Conservation (phyloP, 78 protist genomes). For the Salpingoeca rosetta region DNA sequence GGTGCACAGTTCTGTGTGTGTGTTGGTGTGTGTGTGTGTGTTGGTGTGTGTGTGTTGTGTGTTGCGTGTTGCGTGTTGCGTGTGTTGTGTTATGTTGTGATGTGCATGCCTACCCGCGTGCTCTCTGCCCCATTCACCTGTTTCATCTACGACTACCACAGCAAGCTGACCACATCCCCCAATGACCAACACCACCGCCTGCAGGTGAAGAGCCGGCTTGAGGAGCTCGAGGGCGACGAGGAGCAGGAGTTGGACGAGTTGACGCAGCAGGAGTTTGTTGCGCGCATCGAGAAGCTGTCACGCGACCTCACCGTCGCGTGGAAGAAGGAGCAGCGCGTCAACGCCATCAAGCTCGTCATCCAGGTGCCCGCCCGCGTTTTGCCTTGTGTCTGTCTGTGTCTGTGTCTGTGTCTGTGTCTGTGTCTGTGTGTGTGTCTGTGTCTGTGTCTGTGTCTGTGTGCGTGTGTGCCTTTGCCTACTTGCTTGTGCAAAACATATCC, state of each 20-base stretch:
- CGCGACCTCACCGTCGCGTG: conserved; percentile 56
- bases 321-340: conserved; percentile 65
- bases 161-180: background rate
- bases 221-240: conserved; percentile 16
- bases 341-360: conserved; percentile 68
- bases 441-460: background rate
- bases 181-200: too few species aligned
- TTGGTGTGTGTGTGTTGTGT: too few species aligned
- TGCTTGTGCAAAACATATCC: background rate
- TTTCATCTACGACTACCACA: background rate
- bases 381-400: conserved; percentile 11
- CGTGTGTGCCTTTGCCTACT: background rate
- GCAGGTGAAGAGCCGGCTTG: conserved; percentile 7
- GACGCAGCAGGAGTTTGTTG: conserved; percentile 47
- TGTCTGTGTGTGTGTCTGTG: background rate
- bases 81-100: too few species aligned
- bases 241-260: conserved; percentile 11
- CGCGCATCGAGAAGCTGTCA: conserved; percentile 53
- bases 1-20: background rate
- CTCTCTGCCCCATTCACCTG: background rate
- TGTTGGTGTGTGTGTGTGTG: background rate
- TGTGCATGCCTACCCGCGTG: background rate
- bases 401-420: background rate
- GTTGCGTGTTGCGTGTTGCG: too few species aligned
- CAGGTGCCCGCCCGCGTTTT: conserved; percentile 9